Evolutionary conservation across 345 rosid species (phyloP).

Genomic region (Atalantia buxifolia): DNA sequence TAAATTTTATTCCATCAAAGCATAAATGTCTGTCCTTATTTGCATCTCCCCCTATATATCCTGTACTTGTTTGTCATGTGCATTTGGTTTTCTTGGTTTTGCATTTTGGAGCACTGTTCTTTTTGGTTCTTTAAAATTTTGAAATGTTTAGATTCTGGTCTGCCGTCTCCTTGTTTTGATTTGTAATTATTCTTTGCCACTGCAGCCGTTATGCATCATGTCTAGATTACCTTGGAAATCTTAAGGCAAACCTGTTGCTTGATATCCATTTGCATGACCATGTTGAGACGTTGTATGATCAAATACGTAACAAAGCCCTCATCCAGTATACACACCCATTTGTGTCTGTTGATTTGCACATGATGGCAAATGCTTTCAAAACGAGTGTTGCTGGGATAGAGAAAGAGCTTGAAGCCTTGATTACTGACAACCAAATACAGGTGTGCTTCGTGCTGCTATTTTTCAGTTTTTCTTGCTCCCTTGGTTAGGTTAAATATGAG

Average conservation of each 20-base stretch:
- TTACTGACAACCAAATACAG: slow-evolving; percentile 96
- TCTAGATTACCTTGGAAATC: slow-evolving; percentile 85
- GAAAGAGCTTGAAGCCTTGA: slow-evolving; percentile 89
- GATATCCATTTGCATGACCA: slow-evolving; percentile 96
- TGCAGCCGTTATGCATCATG: slow-evolving; percentile 94
- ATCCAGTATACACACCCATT: slow-evolving; percentile 98
- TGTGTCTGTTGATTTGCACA: slow-evolving; percentile 86
- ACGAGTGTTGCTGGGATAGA: slow-evolving; percentile 77
- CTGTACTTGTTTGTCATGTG: neutral
- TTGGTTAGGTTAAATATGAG: neutral
- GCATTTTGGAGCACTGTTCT: neutral
- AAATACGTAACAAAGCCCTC: slow-evolving; percentile 89
- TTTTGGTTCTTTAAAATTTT: too few relatives aligned
- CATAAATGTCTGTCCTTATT: neutral
- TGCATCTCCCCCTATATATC: neutral
- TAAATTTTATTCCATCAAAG: neutral
- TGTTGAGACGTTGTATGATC: slow-evolving; percentile 82
- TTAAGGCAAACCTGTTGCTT: slow-evolving; percentile 73
- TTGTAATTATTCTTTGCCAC: slow-evolving; percentile 9
- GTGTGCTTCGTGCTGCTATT: slow-evolving; percentile 22
- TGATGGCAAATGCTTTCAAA: slow-evolving; percentile 99
- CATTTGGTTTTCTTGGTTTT: neutral
- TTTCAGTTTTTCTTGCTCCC: neutral
- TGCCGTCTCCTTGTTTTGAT: neutral
- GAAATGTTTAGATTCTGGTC: neutral